Evolutionary conservation across 495 filamentous ascomycete species (phyloP), one percentile per base, ranked within the genome.

Genomic region (Podospora conica): DNA sequence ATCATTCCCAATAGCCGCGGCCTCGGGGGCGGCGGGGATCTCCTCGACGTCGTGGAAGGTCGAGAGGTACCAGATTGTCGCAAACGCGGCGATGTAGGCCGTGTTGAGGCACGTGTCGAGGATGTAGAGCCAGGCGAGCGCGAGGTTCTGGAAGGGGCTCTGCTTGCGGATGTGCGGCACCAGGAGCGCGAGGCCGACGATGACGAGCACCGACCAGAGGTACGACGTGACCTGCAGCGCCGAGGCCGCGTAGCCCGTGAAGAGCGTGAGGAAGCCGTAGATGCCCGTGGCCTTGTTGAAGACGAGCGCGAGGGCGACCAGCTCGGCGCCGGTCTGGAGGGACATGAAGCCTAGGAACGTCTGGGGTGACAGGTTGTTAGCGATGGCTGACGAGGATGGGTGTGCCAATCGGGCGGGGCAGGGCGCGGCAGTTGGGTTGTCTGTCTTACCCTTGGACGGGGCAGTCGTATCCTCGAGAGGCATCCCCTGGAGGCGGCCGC

Each of bases 211-310:
- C n/a, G 88, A 92, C 81, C 93, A 91, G 40, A 96, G 82, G 84
- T 96, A 97, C 85, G 90, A 88, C 24, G 86, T 88, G 67, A 92
- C 79, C 73, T 92, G 89, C 4, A 91, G 75, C 3, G 86, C 81
- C 18, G 88, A 90, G 27, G 83, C 70, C 27, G 71, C 58, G 59
- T 79, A 79, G 71, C 91, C 91, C n/a, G 90, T 91, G 61, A 91
- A 78, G 68, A 96, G 82, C 58, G 93, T 91, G 65, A 97, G 89
- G 61, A 97, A 82, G 71, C 93, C 93, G 78, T 93, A 96, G 67
- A 96, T 79, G 63, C 91, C 91, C 63, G 91, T 91, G 67, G 90
- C 83, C 78, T 96, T 96, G 81, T 97, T 97, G 74, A 96, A 83
- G 28, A 95, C 78, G 63, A 94, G 81, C 11, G 90, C 87, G 66